Evolutionary conservation across 1,139 yeast species (phyloP).

Genomic region (Hemisphaericaspora xylofermentans): DNA sequence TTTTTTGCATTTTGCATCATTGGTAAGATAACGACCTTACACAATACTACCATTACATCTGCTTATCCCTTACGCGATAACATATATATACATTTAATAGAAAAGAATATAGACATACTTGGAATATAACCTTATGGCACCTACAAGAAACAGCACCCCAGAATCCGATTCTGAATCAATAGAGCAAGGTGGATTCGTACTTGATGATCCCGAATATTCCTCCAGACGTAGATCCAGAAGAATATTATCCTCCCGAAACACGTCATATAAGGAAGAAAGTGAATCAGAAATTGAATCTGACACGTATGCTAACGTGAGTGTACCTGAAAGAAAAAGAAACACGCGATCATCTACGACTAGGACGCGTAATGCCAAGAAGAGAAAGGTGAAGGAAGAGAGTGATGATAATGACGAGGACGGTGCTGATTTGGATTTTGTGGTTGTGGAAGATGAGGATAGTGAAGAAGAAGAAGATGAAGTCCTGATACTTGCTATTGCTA

Average conservation of each 20-base stretch:
- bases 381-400: constrained; percentile 1
- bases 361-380: constrained; percentile 11
- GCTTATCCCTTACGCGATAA: too few relatives aligned
- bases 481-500: constrained; percentile 16
- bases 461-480: constrained; percentile 29
- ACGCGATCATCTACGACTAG: constrained; percentile 21
- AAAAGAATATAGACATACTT: neutral
- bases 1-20: too few relatives aligned
- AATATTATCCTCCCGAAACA: constrained; percentile 14
- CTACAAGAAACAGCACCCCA: constrained; percentile 2
- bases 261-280: constrained; percentile 24
- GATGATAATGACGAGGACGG: constrained; percentile 13
- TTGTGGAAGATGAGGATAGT: constrained; percentile 16
- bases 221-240: constrained; percentile 19
- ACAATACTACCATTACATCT: too few relatives aligned
- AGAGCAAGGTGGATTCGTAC: constrained; percentile 45
- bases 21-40: too few relatives aligned
- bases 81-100: neutral
- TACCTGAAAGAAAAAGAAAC: constrained; percentile 16
- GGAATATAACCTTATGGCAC: constrained; percentile 9
- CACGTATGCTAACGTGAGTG: constrained; percentile 12
- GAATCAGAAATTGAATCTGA: constrained; percentile 16
- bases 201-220: constrained; percentile 27
- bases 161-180: constrained; percentile 13
- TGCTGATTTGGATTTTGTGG: constrained; percentile 24